phyloP scores from a whole-genome alignment of 441 rosid species.

The Aleurites moluccanus region DNA sequence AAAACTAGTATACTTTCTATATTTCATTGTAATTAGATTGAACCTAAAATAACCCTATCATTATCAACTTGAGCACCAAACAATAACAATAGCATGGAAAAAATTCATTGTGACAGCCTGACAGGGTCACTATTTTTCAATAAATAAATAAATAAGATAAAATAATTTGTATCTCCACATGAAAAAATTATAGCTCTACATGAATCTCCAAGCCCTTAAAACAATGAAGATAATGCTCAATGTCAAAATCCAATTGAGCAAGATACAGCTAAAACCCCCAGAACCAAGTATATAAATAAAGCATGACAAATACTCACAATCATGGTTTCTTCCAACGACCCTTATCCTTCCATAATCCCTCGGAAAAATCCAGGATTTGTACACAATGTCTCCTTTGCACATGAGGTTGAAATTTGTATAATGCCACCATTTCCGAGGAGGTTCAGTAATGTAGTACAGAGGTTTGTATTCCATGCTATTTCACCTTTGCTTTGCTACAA shows the following conservation, averaged over 20 bases:
- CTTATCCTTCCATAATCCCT: background rate
- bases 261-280: background rate
- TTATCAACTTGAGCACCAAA: no score
- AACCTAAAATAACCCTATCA: no score
- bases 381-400: background rate
- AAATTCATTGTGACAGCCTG: background rate
- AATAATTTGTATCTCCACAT: background rate
- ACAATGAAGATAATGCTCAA: background rate
- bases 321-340: background rate
- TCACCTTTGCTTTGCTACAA: background rate
- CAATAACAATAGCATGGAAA: background rate
- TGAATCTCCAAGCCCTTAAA: background rate
- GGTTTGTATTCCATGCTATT: constrained; percentile 3
- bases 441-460: background rate
- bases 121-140: no score
- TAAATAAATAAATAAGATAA: background rate
- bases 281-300: background rate
- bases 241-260: background rate
- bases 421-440: background rate
- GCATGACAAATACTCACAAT: background rate
- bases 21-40: no score
- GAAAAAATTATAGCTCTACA: no score
- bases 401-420: background rate
- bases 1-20: no score
- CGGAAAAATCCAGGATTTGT: background rate